Base-by-base conservation (phyloP, 805 yeast genomes). In the Starmerella sp. region DNA sequence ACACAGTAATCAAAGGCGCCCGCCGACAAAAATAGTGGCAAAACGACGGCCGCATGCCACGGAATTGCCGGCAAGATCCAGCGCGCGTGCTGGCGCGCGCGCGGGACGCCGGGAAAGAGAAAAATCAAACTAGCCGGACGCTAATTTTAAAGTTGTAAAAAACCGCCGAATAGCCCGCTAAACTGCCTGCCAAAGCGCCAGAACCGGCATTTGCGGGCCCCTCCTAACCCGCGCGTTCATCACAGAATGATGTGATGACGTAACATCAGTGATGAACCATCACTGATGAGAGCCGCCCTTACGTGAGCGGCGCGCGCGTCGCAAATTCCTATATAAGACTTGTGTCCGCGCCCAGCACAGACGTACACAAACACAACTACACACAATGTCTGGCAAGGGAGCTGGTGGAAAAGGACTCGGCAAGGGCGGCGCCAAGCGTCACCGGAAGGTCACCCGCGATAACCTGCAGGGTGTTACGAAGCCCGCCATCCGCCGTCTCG, bases 321-420 rank as follows among this genome's bases (percentile, higher is more conserved):
- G 14, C 34, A n/a, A 52, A 6, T 5, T 37, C 45, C 53, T 58
- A 59, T 59, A 59, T 59, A 59, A 55, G 51, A 43, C 45, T 45
- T 46, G 47, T 36, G 39, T 44, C 14, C 49, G 34, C 14, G 29
- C 15, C 1, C n/a, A n/a, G 17, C 7, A 34, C 30, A 31, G 11
- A 17, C 15, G 42, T 29, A 39, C 41, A 15, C 42, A 22, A 14
- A 48, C 38, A 50, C 48, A 41, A 44, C 53, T 43, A 45, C 22
- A 5, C 65, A 79, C 63, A 72, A 89, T 89, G 96, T 88, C 96
- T 74, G 96, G 97, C 75, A 90, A 97, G 83, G 98, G 98, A 72
- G 91, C 93, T 88, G 97, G 97, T 73, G 98, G 97, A 73, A 93
- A 93, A 86, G 98, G 98, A 79, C 82, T 93, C 70, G 98, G 98